A percentile compares a stretch with the other conserved stretches of the same genome.
Conservation (phyloP, 352 stramenopile genomes). For the Phytophthora nicotianae region DNA sequence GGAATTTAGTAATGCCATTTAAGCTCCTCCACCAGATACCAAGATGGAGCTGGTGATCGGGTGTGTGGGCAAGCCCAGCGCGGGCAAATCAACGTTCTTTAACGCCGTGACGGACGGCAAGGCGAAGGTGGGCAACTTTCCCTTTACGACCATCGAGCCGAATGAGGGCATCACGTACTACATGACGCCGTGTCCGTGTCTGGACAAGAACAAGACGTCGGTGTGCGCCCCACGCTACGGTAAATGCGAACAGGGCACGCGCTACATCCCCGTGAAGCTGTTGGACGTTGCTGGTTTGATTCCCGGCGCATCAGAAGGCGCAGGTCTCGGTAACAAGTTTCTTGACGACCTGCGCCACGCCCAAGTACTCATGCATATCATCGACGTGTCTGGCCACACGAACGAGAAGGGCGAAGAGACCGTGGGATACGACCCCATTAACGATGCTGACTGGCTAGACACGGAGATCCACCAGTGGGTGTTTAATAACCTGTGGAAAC, state of each 20-base stretch:
- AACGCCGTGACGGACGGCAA: conserved; percentile 91
- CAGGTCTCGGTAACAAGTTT: conserved; percentile 99
- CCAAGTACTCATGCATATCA: conserved; percentile 91
- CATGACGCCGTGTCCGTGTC: conserved; percentile 83
- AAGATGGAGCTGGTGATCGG: conserved; percentile 87
- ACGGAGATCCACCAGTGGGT: conserved; percentile 90
- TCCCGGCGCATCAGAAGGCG: conserved; percentile 87
- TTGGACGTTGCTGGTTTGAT: conserved; percentile 86
- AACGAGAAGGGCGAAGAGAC: conserved; percentile 92
- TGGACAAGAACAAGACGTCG: conserved; percentile 55
- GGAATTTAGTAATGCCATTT: background rate
- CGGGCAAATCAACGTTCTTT: conserved; percentile 91
- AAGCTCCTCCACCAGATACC: conserved; percentile 1
- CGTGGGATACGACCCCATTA: conserved; percentile 87
- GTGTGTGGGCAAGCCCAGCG: conserved; percentile 90
- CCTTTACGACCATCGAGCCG: conserved; percentile 91
- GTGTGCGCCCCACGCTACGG: conserved; percentile 81
- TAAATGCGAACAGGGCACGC: conserved; percentile 74
- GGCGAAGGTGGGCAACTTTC: conserved; percentile 89
- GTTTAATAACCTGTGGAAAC: conserved; percentile 88
- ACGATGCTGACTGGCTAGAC: conserved; percentile 88
- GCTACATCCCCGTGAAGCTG: conserved; percentile 85
- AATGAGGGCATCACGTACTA: conserved; percentile 92
- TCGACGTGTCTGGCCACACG: conserved; percentile 87
- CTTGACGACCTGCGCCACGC: conserved; percentile 91